Evolutionary conservation across 352 stramenopile genomes (phyloP).

Genomic region (Globisporangium irregulare): DNA sequence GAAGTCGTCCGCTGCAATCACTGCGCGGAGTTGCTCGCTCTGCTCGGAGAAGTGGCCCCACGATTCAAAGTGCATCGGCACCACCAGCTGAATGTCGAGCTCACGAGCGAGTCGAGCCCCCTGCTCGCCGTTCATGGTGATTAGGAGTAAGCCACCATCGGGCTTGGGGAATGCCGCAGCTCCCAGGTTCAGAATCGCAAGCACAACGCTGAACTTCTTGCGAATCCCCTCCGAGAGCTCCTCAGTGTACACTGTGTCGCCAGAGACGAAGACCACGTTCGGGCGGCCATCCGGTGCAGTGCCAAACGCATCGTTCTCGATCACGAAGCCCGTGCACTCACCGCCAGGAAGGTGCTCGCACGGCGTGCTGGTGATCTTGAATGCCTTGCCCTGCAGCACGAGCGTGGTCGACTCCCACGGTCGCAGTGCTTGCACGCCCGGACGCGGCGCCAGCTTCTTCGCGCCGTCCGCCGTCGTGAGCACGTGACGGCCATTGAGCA

Average conservation of each 20-base stretch:
- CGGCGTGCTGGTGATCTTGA: constrained; percentile 41
- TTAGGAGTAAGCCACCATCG: constrained; percentile 16
- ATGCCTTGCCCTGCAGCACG: constrained; percentile 27
- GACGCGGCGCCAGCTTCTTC: constrained; percentile 38
- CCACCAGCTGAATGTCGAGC: not conserved
- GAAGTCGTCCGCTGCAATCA: too few species aligned
- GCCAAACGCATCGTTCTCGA: constrained; percentile 33
- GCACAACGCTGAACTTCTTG: constrained; percentile 29
- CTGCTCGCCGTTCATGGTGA: constrained; percentile 32
- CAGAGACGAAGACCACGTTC: constrained; percentile 38
- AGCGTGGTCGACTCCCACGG: constrained; percentile 31
- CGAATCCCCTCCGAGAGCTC: constrained; percentile 26
- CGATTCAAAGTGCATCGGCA: not conserved
- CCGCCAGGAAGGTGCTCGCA: constrained; percentile 32
- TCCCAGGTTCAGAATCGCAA: constrained; percentile 37
- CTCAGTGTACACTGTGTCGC: constrained; percentile 35
- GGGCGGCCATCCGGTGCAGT: constrained; percentile 26
- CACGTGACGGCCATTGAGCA: constrained; percentile 40
- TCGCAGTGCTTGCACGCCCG: constrained; percentile 28
- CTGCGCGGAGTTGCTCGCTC: too few species aligned
- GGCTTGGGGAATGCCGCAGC: constrained; percentile 19
- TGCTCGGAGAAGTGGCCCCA: not conserved
- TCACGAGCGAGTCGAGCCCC: constrained; percentile 1
- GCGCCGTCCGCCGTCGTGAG: constrained; percentile 36
- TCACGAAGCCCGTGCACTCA: constrained; percentile 35